Evolutionary conservation across 1,284 basidiomycete genomes (phyloP).

Genomic region (Marasmius oreades): DNA sequence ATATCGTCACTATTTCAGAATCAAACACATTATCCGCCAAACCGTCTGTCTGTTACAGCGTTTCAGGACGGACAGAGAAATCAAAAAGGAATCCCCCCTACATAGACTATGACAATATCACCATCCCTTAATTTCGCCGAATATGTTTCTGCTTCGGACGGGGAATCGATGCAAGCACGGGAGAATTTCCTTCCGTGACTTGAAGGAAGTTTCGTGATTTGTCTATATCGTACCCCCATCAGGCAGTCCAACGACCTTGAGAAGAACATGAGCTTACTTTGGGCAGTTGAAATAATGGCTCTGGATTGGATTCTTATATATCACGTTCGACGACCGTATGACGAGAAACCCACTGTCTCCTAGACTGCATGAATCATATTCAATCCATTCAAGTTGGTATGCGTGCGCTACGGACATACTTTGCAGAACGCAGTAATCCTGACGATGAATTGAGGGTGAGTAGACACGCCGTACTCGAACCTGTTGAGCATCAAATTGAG

Average conservation of each 20-base stretch:
- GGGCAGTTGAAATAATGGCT: conserved; percentile 85
- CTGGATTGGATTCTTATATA: conserved; percentile 63
- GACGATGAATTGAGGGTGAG: conserved; percentile 74
- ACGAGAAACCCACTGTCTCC: conserved; percentile 86
- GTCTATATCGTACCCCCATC: conserved; percentile 37
- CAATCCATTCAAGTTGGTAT: no score
- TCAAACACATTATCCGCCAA: conserved; percentile 84
- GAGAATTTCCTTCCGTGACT: conserved; percentile 38
- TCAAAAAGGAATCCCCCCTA: conserved; percentile 30
- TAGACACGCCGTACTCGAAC: conserved; percentile 85
- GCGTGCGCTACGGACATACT: no score
- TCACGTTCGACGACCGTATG: conserved; percentile 64
- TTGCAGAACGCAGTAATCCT: conserved; percentile 75
- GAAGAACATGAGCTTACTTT: conserved; percentile 37
- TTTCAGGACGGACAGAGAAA: conserved; percentile 11
- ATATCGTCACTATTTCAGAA: conserved; percentile 65
- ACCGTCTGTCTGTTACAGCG: conserved; percentile 70
- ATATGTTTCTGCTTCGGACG: conserved; percentile 61
- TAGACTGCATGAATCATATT: conserved; percentile 44
- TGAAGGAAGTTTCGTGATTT: conserved; percentile 65
- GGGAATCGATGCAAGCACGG: conserved; percentile 54
- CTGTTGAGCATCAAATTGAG: conserved; percentile 24
- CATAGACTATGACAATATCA: conserved; percentile 70
- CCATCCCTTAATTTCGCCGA: conserved; percentile 68
- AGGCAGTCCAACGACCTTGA: not conserved